Base-by-base conservation (phyloP, 2,329 filamentous ascomycete species). In the Ascocoryne sarcoides region DNA sequence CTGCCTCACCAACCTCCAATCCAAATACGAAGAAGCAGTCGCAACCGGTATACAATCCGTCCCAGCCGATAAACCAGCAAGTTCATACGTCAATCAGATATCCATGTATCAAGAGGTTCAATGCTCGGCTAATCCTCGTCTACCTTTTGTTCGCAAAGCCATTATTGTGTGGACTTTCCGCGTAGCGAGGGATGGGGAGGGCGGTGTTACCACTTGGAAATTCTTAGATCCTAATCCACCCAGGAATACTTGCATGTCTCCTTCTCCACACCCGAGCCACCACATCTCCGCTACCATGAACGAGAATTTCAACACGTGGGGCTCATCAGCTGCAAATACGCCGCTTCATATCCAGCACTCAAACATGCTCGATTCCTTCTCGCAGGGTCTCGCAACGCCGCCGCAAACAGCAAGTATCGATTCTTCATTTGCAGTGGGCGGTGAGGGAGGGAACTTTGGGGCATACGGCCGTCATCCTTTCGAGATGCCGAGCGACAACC, bases 61-160 rank as follows among this genome's bases (percentile, higher is more conserved):
- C 23, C 23, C 23, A 12, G 15, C 17, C 8, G 16, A 17, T 4
- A 36, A 30, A 7, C 44, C 70, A 1, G 69, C 71, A 48, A 71
- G 72, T 52, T 73, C 78, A 32, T 65, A 79, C 42, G 68, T 80
- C 37, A 66, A 70, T 48, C 71, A 72, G 57, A 75, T 80, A 33
- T 74, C 74, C 56, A 81, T 81, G 76, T 76, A 78, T 57, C 77
- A 82, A 57, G 77, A 81, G 62, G 67, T 81, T 26, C 79, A 71
- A 68, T 79, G 74, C 3, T 62, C 65, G 10, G 59, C 71, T 3
- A 68, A 68, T 4, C 65, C 67, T 42, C 62, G 51, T 28, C 34
- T 37, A 63, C 50, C 51, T 4, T 80, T 75, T 72, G 69, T 65
- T 8, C 70, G 75, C n/a, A 71, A 76, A 36, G 70, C 67, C 23